Percentiles rank a stretch among this genome's conserved stretches.
phyloP scores from a whole-genome alignment of 2,329 filamentous ascomycete genomes.

The Volutella citrinella region DNA sequence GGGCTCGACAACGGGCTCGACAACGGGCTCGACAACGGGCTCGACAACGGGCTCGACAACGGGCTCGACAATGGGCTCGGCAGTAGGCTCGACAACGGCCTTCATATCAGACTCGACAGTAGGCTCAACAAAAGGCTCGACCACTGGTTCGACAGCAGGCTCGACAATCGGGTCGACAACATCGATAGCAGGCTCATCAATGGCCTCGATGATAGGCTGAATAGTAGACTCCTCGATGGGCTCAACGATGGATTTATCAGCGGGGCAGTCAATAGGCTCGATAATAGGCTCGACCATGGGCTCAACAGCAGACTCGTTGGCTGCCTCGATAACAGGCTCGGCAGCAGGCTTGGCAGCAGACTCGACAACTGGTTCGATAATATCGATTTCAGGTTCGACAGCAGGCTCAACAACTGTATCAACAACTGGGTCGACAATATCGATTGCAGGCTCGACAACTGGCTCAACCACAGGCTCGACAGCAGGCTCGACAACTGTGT shows the following conservation, averaged over 20 bases:
- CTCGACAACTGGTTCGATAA: not conserved
- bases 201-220: not conserved
- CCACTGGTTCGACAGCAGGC: not conserved
- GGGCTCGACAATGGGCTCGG: not conserved
- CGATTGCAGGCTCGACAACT: not conserved
- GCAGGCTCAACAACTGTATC: not conserved
- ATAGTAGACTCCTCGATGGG: not conserved
- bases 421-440: not conserved
- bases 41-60: not conserved
- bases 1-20: not conserved
- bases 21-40: not conserved
- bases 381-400: not conserved
- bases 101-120: not conserved
- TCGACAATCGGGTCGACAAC: not conserved
- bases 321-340: constrained; percentile 1
- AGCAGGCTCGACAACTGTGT: not conserved
- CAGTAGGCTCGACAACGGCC: not conserved
- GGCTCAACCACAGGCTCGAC: not conserved
- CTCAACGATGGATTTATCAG: not conserved
- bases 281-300: too few relatives aligned
- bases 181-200: constrained; percentile 1
- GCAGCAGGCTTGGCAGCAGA: not conserved
- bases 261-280: not conserved
- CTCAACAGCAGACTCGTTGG: too few relatives aligned
- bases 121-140: not conserved